These are phyloP conservation scores for Tuber melanosporum DNA, from an alignment of 495 filamentous ascomycete species.

Conservation along the genomic window DNA sequence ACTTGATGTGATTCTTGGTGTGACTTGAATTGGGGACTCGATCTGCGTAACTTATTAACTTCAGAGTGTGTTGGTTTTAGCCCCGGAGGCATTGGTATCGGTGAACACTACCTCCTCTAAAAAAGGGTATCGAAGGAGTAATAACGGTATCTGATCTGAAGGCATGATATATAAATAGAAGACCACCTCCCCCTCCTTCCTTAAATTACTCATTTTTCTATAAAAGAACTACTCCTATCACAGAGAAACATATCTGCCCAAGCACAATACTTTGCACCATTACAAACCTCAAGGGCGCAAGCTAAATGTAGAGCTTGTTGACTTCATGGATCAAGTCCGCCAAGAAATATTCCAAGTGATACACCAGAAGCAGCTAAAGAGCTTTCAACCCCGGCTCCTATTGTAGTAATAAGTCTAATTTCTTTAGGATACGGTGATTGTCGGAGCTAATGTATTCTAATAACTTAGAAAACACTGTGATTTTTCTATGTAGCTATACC, in stretches of 20 bases:
- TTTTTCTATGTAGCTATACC: not conserved
- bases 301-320: not conserved
- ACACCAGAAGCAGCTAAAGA: no score
- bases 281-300: not conserved
- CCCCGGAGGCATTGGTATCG: not conserved
- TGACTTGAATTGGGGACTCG: not conserved
- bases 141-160: not conserved
- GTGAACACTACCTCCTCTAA: no score
- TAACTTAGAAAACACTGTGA: no score
- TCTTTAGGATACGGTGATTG: no score
- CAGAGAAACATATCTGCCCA: not conserved
- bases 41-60: not conserved
- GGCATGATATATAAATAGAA: not conserved
- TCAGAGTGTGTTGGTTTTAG: not conserved
- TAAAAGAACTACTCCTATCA: not conserved
- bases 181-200: not conserved
- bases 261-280: not conserved
- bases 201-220: not conserved
- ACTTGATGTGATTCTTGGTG: not conserved
- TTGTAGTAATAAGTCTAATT: no score
- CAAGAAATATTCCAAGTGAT: not conserved
- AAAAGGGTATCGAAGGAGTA: not conserved
- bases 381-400: no score
- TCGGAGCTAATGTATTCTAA: no score
- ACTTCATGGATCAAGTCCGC: not conserved